A percentile compares a stretch with the other conserved stretches of the same genome.
Conservation (phyloP, 148 eudicot species). For the Fagopyrum homotropicum region DNA sequence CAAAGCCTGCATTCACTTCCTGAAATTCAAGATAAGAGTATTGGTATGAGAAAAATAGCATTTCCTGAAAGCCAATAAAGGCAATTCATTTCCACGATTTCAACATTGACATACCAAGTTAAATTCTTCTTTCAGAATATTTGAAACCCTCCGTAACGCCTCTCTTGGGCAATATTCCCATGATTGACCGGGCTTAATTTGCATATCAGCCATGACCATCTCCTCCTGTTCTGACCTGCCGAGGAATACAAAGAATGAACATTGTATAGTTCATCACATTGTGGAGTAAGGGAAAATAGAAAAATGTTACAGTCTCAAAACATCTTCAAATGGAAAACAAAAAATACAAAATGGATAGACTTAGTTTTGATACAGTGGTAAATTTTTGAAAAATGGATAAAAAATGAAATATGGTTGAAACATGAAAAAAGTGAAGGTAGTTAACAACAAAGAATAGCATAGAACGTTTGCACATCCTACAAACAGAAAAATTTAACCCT, state of each 20-base stretch:
- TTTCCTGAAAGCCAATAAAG: neutral
- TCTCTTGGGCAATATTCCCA: constrained; percentile 99
- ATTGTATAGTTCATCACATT: neutral
- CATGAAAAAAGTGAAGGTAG: no score
- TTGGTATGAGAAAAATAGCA: constrained; percentile 14
- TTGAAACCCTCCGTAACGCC: constrained; percentile 56
- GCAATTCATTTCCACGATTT: neutral
- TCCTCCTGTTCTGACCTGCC: constrained; percentile 70
- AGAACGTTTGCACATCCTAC: no score
- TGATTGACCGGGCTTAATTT: constrained; percentile 68
- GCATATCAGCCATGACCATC: constrained; percentile 97
- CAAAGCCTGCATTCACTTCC: constrained; percentile 96
- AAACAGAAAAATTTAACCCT: no score
- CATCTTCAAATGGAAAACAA: neutral
- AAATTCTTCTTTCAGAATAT: constrained; percentile 81
- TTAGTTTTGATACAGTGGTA: no score
- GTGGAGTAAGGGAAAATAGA: neutral
- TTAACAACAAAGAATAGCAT: no score
- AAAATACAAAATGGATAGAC: no score
- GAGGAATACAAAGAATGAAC: constrained; percentile 13
- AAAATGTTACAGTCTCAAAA: neutral
- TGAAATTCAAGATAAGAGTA: constrained; percentile 24
- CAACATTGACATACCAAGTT: constrained; percentile 51
- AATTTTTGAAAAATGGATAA: no score
- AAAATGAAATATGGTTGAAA: no score